A percentile compares a stretch with the other conserved stretches of the same genome.
These are phyloP conservation scores for Mortierella antarctica DNA, from an alignment of 192 early-diverging fungal species.

Conservation along the genomic window DNA sequence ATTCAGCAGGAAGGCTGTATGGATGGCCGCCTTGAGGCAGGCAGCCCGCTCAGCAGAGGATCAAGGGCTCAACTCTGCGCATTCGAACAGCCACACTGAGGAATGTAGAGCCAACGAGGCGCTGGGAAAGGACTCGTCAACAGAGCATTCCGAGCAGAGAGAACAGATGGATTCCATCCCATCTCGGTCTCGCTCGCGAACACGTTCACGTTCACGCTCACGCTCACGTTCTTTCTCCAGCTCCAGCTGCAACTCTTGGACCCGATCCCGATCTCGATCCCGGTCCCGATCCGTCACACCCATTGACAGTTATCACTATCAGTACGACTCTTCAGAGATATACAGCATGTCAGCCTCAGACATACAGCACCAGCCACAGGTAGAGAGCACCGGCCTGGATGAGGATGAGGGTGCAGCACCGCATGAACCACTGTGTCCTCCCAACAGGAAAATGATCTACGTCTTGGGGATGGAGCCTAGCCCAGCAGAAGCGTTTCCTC, in stretches of 20 bases:
- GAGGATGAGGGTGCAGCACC: not conserved
- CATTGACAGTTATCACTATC: conserved; percentile 36
- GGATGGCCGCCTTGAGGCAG: conserved; percentile 2
- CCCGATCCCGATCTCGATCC: conserved; percentile 5
- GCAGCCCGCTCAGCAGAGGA: not conserved
- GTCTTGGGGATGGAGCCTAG: conserved; percentile 13
- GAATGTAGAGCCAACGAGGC: not conserved
- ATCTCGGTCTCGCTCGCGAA: not conserved
- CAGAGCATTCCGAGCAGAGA: no score
- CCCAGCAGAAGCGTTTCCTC: conserved; percentile 6
- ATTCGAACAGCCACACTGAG: not conserved
- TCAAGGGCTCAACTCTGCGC: not conserved
- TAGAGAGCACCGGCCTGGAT: no score
- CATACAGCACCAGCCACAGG: not conserved
- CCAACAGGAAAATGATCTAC: conserved; percentile 21
- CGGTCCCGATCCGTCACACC: conserved; percentile 30
- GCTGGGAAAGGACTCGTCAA: no score
- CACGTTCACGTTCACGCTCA: not conserved
- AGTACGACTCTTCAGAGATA: conserved; percentile 5
- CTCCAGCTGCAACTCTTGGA: not conserved
- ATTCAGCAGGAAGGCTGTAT: not conserved
- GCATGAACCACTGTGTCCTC: not conserved
- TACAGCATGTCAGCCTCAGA: not conserved
- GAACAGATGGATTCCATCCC: no score
- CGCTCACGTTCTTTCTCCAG: conserved; percentile 7